Base-by-base conservation (phyloP, 257 asterid species). In the Penstemon newberryi region DNA sequence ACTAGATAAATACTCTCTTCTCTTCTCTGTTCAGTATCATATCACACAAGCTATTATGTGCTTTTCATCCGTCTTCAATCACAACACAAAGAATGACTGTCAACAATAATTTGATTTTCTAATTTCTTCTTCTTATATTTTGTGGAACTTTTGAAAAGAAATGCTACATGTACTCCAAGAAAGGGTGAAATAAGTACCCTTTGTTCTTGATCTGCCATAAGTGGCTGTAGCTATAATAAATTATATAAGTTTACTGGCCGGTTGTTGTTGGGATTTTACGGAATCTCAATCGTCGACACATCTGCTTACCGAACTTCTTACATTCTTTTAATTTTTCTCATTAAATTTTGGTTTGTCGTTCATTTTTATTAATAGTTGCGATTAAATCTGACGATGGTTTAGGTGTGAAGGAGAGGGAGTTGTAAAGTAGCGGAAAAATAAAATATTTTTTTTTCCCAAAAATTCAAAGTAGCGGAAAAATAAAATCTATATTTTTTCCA, bases 271-370 rank as follows among this genome's bases (percentile, higher is more conserved):
- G 66, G 40, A 19, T 63, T 38, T 46, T 25, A 25, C 19, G 11
- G 69, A 25, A 33, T 45, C 57, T 65, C 60, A 5, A 25, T 54
- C 45, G 41, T 84, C 79, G 83, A 79, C 75, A 66, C 43, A 79
- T 84, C 86, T 84, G 84, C 86, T 79, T 82, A 82, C 86, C 86
- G 80, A 82, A 73, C 69, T 82, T 79, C 84, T 76, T 63, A 82
- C 73, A 79, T 70, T 65, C 6, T 38, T 43, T 52, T 6, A 12
- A 4, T 0, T 38, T 41, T 33, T 56, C 10, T 1, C 37, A 7
- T 5, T 39, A 25, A 25, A 25, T 10, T 5, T 53, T 0, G 10
- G 10, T 53, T 53, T 53, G 0, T n/a, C 2, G 1, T 18, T 41
- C 9, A 4, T 36, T 47, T 39, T 50, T 3, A 15, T 5, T 66